Conservation (phyloP, 345 rosid species). For the Camelina sativa region DNA sequence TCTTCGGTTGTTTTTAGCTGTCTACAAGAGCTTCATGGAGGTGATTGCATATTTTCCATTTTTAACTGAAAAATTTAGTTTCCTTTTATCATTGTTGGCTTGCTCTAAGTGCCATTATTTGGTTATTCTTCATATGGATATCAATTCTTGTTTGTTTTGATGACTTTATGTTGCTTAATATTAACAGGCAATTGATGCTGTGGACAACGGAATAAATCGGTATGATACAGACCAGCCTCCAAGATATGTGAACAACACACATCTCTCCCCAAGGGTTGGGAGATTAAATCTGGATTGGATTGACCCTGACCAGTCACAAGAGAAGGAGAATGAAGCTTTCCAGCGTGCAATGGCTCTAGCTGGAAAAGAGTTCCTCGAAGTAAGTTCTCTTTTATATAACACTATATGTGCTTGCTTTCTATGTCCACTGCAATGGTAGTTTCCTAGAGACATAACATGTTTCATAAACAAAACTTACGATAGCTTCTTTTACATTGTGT, state of each 20-base stretch:
- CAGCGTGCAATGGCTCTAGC: slow-evolving; percentile 75
- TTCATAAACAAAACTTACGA: slow-evolving; percentile 5
- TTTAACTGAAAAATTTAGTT: not conserved
- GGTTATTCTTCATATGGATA: not conserved
- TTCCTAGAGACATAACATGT: not conserved
- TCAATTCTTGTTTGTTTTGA: not conserved
- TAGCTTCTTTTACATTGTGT: slow-evolving; percentile 15
- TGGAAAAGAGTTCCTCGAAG: slow-evolving; percentile 85
- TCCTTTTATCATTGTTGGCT: not conserved
- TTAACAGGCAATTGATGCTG: slow-evolving; percentile 76
- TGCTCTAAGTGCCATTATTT: not conserved
- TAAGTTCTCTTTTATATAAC: slow-evolving; percentile 44
- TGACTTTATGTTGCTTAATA: not conserved
- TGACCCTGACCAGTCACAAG: slow-evolving; percentile 87
- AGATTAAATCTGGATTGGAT: slow-evolving; percentile 87
- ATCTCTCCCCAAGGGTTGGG: slow-evolving; percentile 86
- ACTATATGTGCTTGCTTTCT: not conserved
- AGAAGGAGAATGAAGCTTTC: slow-evolving; percentile 89
- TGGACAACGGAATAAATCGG: slow-evolving; percentile 83
- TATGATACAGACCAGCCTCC: slow-evolving; percentile 90
- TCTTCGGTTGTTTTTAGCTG: slow-evolving; percentile 69
- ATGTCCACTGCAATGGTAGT: not conserved
- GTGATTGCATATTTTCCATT: slow-evolving; percentile 36
- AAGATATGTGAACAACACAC: slow-evolving; percentile 81
- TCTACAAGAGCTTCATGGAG: slow-evolving; percentile 98